A percentile compares a stretch with the other conserved stretches of the same genome.
Conservation (phyloP, 148 eudicot genomes). For the Salicornia ramosissima region DNA sequence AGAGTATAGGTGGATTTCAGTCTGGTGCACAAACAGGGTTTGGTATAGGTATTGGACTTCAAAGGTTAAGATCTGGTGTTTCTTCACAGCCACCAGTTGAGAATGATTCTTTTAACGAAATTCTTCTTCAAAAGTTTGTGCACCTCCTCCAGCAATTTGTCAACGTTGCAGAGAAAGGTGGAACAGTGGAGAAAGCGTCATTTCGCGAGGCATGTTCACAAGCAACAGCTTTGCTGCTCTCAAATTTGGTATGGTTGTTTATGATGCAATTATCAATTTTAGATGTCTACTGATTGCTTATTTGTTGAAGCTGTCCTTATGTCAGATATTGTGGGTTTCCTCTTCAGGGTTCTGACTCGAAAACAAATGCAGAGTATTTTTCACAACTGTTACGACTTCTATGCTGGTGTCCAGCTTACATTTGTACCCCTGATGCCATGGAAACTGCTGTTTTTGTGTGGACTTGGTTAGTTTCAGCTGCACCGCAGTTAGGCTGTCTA, state of each 20-base stretch:
- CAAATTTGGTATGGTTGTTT: slow-evolving; percentile 64
- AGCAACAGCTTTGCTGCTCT: slow-evolving; percentile 91
- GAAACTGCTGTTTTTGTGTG: slow-evolving; percentile 96
- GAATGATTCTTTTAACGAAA: slow-evolving; percentile 73
- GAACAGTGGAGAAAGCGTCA: slow-evolving; percentile 67
- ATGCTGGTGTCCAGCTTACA: slow-evolving; percentile 99
- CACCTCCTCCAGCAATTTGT: slow-evolving; percentile 84
- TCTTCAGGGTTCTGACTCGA: slow-evolving; percentile 61
- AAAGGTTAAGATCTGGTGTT: slow-evolving; percentile 52
- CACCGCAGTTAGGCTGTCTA: slow-evolving; percentile 84
- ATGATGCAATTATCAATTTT: slow-evolving; percentile 11
- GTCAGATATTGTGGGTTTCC: slow-evolving; percentile 16
- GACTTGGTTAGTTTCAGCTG: slow-evolving; percentile 99
- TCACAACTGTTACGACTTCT: slow-evolving; percentile 92
- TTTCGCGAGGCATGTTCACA: slow-evolving; percentile 93
- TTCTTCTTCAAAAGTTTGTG: slow-evolving; percentile 82
- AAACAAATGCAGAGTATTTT: slow-evolving; percentile 67
- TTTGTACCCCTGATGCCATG: slow-evolving; percentile 88
- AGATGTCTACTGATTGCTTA: slow-evolving; percentile 10
- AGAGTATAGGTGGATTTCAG: slow-evolving; percentile 80
- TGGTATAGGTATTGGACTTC: slow-evolving; percentile 56
- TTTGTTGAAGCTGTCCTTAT: slow-evolving; percentile 15
- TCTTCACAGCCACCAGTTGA: slow-evolving; percentile 45
- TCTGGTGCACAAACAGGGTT: slow-evolving; percentile 45
- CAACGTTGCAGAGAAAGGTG: slow-evolving; percentile 79